Evolutionary conservation across 345 rosid species (phyloP), one percentile per base, ranked within the genome.

Genomic region (Raphanus raphanistrum): DNA sequence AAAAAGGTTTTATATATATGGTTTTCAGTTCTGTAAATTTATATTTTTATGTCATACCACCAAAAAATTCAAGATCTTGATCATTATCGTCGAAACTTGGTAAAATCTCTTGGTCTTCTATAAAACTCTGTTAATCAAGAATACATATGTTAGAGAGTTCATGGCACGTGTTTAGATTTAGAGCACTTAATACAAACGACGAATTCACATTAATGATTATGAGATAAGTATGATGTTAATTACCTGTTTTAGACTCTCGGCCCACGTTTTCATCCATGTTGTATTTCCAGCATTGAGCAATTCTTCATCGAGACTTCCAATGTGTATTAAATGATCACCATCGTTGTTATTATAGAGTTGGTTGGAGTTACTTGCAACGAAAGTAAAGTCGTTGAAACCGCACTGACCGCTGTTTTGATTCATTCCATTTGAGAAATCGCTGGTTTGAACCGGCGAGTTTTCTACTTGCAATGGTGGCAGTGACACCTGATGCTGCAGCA

Each of bases 191-290:
- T 9, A 58, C 4, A 31, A 21, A 63, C 28, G 15, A 16, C 1
- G 5, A 60, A 4, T n/a, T 17, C 60, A 62, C 15, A 21, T 43
- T 9, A 4, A 16, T 35, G 45, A 13, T 2, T 62, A 50, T 52
- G 38, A 15, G 27, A 12, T 38, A 21, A 21, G 21, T 21, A 57
- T 54, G 58, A 0, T 52, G 4, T 48, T 63, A 41, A 0, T 38
- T 84, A 92, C 97, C 89, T 87, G 84, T 8, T 80, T 86, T 0
- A 87, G 63, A 61, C 88, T 87, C 32, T 86, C 89, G 79, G 73
- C 78, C 0, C 88, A 84, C 89, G 85, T 87, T 52, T 85, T 88
- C 13, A 92, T 81, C 96, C 96, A 88, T 79, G 93, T 82, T 62
- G 89, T 79, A 74, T 90, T 87, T 77, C 81, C 96, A 2, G 68